Evolutionary conservation across 2,329 filamentous ascomycete genomes (phyloP).

Genomic region (Colletotrichum phormii): DNA sequence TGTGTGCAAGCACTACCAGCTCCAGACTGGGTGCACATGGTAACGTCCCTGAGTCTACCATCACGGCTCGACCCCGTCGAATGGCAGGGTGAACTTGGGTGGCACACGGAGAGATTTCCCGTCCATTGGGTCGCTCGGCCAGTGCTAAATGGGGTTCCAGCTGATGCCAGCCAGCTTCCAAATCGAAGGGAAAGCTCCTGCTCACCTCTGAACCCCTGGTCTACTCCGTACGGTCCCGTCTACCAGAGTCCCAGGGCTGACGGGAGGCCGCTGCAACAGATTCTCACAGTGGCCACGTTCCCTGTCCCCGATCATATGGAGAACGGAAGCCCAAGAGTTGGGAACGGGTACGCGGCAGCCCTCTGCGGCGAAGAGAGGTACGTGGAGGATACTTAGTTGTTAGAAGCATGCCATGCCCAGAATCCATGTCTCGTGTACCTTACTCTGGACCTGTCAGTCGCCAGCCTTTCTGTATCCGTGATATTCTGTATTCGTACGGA

Average conservation of each 20-base stretch:
- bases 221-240: neutral
- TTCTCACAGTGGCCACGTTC: conserved; percentile 29
- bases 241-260: conserved; percentile 14
- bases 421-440: neutral
- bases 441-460: neutral
- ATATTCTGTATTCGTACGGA: too few relatives aligned
- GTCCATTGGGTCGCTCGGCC: too few relatives aligned
- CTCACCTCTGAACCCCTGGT: neutral
- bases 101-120: too few relatives aligned
- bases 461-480: neutral
- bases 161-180: neutral
- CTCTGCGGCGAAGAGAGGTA: neutral
- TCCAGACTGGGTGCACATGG: too few relatives aligned
- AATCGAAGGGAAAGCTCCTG: neutral
- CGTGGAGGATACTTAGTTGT: conserved; percentile 11
- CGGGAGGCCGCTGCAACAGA: neutral
- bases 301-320: conserved; percentile 15
- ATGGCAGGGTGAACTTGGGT: too few relatives aligned
- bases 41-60: neutral
- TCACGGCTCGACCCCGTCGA: too few relatives aligned
- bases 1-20: neutral
- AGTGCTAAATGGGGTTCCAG: neutral
- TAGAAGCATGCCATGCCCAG: neutral
- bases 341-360: conserved; percentile 31
- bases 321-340: conserved; percentile 8